Evolutionary conservation across 106 monocot genomes (phyloP).

Genomic region (Dendrobium huoshanense): DNA sequence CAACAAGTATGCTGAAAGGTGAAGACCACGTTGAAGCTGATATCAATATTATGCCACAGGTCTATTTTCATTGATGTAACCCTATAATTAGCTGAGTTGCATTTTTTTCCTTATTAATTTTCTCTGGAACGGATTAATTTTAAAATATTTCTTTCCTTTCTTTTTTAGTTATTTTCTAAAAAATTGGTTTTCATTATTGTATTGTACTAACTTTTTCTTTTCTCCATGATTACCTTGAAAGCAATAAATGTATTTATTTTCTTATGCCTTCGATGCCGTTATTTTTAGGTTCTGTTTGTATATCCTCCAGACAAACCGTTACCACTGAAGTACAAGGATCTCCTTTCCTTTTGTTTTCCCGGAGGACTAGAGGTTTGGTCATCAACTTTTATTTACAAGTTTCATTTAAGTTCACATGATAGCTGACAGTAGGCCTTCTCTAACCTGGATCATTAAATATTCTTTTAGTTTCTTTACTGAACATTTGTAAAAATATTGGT

Average conservation of each 20-base stretch:
- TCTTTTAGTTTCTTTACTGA: background rate
- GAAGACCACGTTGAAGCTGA: conserved; percentile 54
- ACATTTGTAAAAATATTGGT: background rate
- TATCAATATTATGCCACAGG: conserved; percentile 86
- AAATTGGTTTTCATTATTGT: conserved; percentile 2
- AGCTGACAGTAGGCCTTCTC: background rate
- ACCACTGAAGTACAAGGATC: conserved; percentile 90
- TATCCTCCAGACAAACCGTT: conserved; percentile 91
- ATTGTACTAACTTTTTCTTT: background rate
- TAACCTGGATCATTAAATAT: background rate
- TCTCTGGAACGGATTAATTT: background rate
- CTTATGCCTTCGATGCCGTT: background rate
- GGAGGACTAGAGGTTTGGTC: conserved; percentile 79
- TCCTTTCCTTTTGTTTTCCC: conserved; percentile 97
- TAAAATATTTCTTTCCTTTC: background rate
- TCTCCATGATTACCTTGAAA: background rate
- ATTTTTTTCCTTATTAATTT: conserved; percentile 2
- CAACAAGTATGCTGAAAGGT: conserved; percentile 39
- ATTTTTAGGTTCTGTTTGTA: conserved; percentile 79
- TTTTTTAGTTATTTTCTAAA: background rate
- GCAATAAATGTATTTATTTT: background rate
- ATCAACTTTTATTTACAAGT: conserved; percentile 3
- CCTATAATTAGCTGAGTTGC: background rate
- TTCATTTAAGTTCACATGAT: background rate
- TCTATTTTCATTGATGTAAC: background rate